phyloP scores from a whole-genome alignment of 768 basidiomycete species.

The Rhizopogon roseolus region DNA sequence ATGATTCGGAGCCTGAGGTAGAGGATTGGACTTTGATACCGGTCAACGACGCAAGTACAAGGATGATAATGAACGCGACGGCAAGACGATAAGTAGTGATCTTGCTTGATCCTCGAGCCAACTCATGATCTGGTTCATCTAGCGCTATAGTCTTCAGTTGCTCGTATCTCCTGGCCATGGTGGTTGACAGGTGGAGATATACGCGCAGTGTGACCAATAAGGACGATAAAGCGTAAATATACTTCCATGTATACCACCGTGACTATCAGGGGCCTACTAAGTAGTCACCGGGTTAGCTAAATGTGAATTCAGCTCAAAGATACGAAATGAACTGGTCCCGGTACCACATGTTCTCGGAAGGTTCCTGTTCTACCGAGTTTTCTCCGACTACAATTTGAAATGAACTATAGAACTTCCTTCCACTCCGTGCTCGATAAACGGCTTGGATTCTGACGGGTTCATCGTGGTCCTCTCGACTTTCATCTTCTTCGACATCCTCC shows the following conservation, averaged over 20 bases:
- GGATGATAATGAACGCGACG: conserved; percentile 7
- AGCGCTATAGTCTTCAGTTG: conserved; percentile 6
- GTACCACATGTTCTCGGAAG: too few species aligned
- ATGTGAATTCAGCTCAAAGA: background rate
- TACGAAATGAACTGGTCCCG: background rate
- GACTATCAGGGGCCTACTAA: background rate
- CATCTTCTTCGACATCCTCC: conserved; percentile 6
- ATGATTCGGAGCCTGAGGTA: background rate
- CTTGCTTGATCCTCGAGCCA: background rate
- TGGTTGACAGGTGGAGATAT: background rate
- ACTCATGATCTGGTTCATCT: background rate
- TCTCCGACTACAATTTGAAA: too few species aligned
- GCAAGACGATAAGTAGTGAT: conserved; percentile 9
- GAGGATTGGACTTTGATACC: conserved; percentile 3
- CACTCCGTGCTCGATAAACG: too few species aligned
- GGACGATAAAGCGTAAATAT: background rate
- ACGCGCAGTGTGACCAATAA: background rate
- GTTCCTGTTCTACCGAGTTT: too few species aligned
- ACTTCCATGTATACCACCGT: background rate
- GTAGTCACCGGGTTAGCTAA: too few species aligned
- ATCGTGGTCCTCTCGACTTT: conserved; percentile 13
- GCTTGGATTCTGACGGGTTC: too few species aligned
- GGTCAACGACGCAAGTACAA: conserved; percentile 9
- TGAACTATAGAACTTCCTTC: too few species aligned
- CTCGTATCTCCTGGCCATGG: conserved; percentile 17